These are phyloP conservation scores for Diplocarpon rosae DNA, from an alignment of 2,329 filamentous ascomycete species.

Conservation along the genomic window DNA sequence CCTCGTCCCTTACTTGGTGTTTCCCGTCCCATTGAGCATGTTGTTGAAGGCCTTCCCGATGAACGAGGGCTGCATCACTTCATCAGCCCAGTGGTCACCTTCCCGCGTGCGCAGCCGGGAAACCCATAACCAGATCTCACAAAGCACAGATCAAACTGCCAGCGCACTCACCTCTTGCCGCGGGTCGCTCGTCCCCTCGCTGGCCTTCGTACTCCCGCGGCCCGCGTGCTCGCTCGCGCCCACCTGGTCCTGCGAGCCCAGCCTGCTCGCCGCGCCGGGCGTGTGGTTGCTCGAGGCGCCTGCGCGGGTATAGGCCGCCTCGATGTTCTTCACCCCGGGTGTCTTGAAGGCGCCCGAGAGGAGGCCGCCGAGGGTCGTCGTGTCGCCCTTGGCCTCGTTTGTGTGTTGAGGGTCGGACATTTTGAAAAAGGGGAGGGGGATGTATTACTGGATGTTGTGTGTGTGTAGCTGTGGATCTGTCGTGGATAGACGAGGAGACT, in stretches of 20 bases:
- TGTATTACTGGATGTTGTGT: not conserved
- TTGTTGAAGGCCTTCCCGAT: constrained; percentile 20
- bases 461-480: not conserved
- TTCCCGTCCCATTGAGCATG: constrained; percentile 15
- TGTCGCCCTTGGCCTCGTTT: not conserved
- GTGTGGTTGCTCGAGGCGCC: constrained; percentile 17
- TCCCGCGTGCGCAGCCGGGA: not conserved
- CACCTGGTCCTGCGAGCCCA: constrained; percentile 15
- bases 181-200: constrained; percentile 9
- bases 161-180: constrained; percentile 15
- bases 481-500: no score
- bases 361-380: constrained; percentile 1
- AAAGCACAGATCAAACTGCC: not conserved
- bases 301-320: constrained; percentile 16
- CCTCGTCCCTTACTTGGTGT: constrained; percentile 8
- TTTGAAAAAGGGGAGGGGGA: not conserved
- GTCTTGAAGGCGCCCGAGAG: constrained; percentile 9
- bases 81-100: not conserved
- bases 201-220: constrained; percentile 15
- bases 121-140: not conserved
- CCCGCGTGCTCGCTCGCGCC: constrained; percentile 8
- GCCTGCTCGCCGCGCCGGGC: constrained; percentile 12
- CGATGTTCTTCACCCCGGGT: constrained; percentile 15
- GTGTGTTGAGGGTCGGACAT: constrained; percentile 9
- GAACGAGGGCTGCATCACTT: constrained; percentile 6